Evolutionary conservation across 768 basidiomycete genomes (phyloP).

Genomic region (Cystofilobasidium macerans): DNA sequence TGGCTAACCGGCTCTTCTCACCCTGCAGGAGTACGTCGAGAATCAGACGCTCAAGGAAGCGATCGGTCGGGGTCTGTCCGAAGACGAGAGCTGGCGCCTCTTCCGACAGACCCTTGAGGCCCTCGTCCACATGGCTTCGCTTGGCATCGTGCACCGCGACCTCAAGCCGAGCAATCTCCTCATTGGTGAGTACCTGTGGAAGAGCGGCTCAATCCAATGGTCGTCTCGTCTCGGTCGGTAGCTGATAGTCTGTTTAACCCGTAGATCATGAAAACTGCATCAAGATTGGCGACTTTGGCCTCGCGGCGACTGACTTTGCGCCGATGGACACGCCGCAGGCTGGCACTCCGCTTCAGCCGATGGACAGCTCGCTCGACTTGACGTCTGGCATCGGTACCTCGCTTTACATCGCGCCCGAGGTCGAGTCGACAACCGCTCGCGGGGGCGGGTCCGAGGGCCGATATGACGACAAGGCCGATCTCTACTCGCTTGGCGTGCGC

Average conservation of each 20-base stretch:
- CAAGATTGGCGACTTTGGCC: slow-evolving; percentile 81
- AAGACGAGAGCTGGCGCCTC: slow-evolving; percentile 78
- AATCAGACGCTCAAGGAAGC: slow-evolving; percentile 75
- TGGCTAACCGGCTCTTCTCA: neutral
- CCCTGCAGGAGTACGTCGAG: slow-evolving; percentile 68
- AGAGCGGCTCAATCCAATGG: no score
- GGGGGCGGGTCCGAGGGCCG: slow-evolving; percentile 29
- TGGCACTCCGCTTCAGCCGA: slow-evolving; percentile 29
- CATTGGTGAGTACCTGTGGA: slow-evolving; percentile 55
- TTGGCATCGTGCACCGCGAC: slow-evolving; percentile 63
- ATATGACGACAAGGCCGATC: slow-evolving; percentile 76
- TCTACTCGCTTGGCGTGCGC: slow-evolving; percentile 83
- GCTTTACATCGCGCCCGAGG: slow-evolving; percentile 87
- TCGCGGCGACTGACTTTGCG: slow-evolving; percentile 37
- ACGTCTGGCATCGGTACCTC: slow-evolving; percentile 62
- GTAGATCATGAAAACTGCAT: slow-evolving; percentile 36
- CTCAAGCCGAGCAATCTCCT: slow-evolving; percentile 92
- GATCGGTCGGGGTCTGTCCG: slow-evolving; percentile 66
- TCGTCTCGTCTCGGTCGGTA: no score
- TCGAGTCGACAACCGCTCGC: slow-evolving; percentile 51
- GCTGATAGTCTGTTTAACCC: no score
- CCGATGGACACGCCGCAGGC: slow-evolving; percentile 27
- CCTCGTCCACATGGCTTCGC: slow-evolving; percentile 72
- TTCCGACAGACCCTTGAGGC: slow-evolving; percentile 86
- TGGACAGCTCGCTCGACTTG: slow-evolving; percentile 30